phyloP scores from a whole-genome alignment of 1,284 basidiomycete genomes.

The Schizophyllum commune region DNA sequence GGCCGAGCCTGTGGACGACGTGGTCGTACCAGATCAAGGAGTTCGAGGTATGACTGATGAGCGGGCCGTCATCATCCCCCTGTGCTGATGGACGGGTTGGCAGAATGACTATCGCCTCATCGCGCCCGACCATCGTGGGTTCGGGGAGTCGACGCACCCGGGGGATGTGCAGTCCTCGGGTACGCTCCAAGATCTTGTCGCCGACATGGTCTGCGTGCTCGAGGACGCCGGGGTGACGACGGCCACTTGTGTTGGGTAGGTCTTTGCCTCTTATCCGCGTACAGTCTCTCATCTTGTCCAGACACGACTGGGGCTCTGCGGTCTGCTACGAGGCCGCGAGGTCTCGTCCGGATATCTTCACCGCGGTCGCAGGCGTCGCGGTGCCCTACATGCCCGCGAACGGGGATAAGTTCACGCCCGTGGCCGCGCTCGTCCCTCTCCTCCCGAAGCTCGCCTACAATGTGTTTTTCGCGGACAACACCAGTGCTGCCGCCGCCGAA shows the following conservation, averaged over 20 bases:
- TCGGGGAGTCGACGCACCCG: conserved; percentile 58
- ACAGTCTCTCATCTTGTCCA: conserved; percentile 16
- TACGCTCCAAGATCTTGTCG: conserved; percentile 49
- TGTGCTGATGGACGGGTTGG: background rate
- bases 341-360: conserved; percentile 53
- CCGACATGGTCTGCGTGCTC: conserved; percentile 55
- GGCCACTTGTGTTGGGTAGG: conserved; percentile 56
- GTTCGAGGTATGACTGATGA: conserved; percentile 36
- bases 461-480: conserved; percentile 47
- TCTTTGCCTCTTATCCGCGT: no score
- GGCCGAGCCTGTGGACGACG: conserved; percentile 66
- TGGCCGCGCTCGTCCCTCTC: conserved; percentile 32
- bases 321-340: conserved; percentile 60
- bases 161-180: conserved; percentile 52
- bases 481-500: conserved; percentile 39
- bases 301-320: conserved; percentile 68
- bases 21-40: conserved; percentile 64
- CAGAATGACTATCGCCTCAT: conserved; percentile 53
- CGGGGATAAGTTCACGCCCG: conserved; percentile 25
- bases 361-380: conserved; percentile 48
- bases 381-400: conserved; percentile 54
- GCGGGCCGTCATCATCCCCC: background rate
- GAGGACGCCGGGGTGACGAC: conserved; percentile 36
- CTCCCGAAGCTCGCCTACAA: conserved; percentile 55
- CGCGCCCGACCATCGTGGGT: conserved; percentile 56